Conservation (phyloP, 495 filamentous ascomycete species). For the Chaetomium fimeti region DNA sequence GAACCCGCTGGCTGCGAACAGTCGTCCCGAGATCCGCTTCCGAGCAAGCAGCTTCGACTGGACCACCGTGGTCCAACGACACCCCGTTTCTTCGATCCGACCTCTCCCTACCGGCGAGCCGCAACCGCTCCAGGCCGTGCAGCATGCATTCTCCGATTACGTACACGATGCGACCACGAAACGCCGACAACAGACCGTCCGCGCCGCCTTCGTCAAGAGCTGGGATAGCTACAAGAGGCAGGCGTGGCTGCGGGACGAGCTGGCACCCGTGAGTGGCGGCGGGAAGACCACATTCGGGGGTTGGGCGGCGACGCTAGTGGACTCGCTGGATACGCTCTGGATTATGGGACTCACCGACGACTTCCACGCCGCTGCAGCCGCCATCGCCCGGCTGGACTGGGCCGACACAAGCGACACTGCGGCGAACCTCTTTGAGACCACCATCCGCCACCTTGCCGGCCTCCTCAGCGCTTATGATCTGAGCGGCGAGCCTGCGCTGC, state of each 20-base stretch:
- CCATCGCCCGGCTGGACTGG: conserved; percentile 74
- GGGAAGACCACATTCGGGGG: conserved; percentile 71
- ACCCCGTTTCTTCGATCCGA: conserved; percentile 49
- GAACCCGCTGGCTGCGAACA: background rate
- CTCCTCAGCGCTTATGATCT: conserved; percentile 75
- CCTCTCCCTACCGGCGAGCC: conserved; percentile 6
- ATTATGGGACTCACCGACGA: conserved; percentile 83
- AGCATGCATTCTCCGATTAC: conserved; percentile 6
- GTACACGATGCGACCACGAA: conserved; percentile 8
- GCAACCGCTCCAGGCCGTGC: background rate
- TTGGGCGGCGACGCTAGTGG: conserved; percentile 87
- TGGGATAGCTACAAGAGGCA: conserved; percentile 72
- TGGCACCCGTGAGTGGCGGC: conserved; percentile 56
- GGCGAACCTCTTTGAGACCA: conserved; percentile 77
- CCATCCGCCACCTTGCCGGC: conserved; percentile 75
- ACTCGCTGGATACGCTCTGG: conserved; percentile 83
- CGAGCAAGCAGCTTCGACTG: conserved; percentile 49
- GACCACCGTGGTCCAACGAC: conserved; percentile 57
- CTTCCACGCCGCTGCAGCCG: conserved; percentile 69
- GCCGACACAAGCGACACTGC: conserved; percentile 54
- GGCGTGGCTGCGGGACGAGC: conserved; percentile 76
- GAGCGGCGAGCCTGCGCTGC: conserved; percentile 56
- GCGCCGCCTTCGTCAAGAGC: conserved; percentile 61
- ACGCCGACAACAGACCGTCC: conserved; percentile 44
- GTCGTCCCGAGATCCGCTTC: conserved; percentile 23